Evolutionary conservation across 2,329 filamentous ascomycete genomes (phyloP).

Genomic region (Fusarium sp.): DNA sequence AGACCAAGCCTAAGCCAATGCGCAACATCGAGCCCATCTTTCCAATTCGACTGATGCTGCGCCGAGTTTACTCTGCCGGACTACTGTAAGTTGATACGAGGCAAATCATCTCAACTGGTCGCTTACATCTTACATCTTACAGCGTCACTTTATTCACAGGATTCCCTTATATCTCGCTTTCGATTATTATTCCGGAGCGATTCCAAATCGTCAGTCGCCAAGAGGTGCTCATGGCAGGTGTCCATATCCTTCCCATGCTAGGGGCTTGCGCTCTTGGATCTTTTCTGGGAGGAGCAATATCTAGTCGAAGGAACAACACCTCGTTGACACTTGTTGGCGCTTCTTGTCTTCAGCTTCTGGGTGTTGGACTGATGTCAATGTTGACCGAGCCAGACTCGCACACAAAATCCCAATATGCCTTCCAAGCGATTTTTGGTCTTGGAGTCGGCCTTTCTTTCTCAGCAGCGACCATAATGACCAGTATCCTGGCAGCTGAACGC

Average conservation of each 20-base stretch:
- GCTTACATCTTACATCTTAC: constrained; percentile 44
- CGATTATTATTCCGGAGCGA: constrained; percentile 68
- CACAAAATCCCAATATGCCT: constrained; percentile 61
- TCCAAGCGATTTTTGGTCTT: constrained; percentile 66
- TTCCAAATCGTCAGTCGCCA: constrained; percentile 69
- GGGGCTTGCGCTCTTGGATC: constrained; percentile 67
- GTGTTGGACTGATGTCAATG: constrained; percentile 62
- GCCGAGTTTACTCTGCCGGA: constrained; percentile 62
- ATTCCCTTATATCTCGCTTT: constrained; percentile 67
- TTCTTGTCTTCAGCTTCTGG: constrained; percentile 63
- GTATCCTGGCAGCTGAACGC: constrained; percentile 59
- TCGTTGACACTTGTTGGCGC: constrained; percentile 62
- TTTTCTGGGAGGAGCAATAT: constrained; percentile 64
- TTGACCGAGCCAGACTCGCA: constrained; percentile 49
- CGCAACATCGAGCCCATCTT: constrained; percentile 65
- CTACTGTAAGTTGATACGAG: constrained; percentile 56
- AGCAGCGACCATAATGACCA: constrained; percentile 67
- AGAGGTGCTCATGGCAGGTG: constrained; percentile 63
- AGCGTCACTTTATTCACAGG: constrained; percentile 68
- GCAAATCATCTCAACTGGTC: not conserved
- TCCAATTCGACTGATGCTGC: constrained; percentile 59
- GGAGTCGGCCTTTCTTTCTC: constrained; percentile 69
- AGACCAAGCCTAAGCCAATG: constrained; percentile 49
- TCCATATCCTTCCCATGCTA: constrained; percentile 69
- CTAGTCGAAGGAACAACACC: constrained; percentile 65